Conservation (phyloP, 176 grass and related monocot species). For the Triticum timopheevii region DNA sequence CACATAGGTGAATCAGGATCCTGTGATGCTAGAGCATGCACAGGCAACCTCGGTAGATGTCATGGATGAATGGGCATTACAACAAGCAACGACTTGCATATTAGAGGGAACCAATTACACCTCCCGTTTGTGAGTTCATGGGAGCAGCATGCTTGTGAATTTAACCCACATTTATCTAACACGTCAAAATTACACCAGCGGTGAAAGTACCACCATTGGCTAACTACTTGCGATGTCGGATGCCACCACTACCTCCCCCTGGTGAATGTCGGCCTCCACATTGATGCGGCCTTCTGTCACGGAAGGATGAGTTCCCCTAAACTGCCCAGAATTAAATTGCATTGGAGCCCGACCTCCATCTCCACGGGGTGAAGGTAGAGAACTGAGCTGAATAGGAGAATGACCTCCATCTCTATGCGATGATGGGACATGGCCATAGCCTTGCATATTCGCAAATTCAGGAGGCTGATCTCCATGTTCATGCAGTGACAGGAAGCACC, state of each 20-base stretch:
- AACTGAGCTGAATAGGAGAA: background rate
- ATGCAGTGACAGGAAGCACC: too few species aligned
- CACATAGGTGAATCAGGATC: too few species aligned
- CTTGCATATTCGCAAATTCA: too few species aligned
- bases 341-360: slow-evolving; percentile 12
- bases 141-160: background rate
- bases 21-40: too few species aligned
- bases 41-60: background rate
- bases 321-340: slow-evolving; percentile 36
- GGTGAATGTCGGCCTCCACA: slow-evolving; percentile 49
- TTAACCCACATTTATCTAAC: background rate
- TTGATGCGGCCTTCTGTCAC: slow-evolving; percentile 38
- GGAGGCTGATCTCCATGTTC: too few species aligned
- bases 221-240: slow-evolving; percentile 24
- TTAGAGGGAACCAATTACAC: background rate
- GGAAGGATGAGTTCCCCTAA: slow-evolving; percentile 51
- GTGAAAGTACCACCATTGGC: background rate
- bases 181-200: slow-evolving; percentile 10
- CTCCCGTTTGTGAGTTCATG: background rate
- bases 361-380: background rate
- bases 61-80: background rate
- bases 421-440: too few species aligned
- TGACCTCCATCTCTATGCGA: background rate
- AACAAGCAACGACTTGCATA: background rate
- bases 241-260: slow-evolving; percentile 39